These are phyloP conservation scores for Kalanchoe fedtschenkoi DNA, from an alignment of 164 flowering plant species.

Conservation along the genomic window DNA sequence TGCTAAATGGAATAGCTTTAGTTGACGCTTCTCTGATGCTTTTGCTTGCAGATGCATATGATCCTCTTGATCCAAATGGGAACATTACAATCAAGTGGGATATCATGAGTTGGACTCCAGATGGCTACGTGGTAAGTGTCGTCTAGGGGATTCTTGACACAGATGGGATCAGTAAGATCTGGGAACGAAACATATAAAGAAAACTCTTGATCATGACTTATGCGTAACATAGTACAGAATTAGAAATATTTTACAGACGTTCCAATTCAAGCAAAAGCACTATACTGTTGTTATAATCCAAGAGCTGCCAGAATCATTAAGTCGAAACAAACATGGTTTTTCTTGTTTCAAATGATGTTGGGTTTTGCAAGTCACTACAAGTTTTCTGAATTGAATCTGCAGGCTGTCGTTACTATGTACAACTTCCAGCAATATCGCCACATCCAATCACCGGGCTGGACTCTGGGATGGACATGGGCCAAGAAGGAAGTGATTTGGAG, in stretches of 20 bases:
- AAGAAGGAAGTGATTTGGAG: constrained; percentile 40
- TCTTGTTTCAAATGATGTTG: not conserved
- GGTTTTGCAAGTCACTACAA: not conserved
- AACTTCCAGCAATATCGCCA: constrained; percentile 31
- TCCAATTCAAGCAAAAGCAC: too few relatives aligned
- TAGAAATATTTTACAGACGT: not conserved
- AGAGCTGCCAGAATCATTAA: not conserved
- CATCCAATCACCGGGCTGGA: constrained; percentile 33
- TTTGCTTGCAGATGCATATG: constrained; percentile 4
- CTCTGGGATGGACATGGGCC: constrained; percentile 29
- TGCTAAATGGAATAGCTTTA: not conserved
- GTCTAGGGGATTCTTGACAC: not conserved
- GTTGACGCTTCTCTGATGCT: not conserved
- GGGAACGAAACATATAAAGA: too few relatives aligned
- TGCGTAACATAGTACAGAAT: not conserved
- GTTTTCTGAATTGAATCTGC: not conserved
- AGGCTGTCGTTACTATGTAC: constrained; percentile 29
- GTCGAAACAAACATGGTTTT: not conserved
- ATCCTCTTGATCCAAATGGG: constrained; percentile 11
- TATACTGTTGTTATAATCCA: too few relatives aligned
- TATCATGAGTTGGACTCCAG: constrained; percentile 10
- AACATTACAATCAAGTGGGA: constrained; percentile 10
- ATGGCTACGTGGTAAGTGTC: constrained; percentile 7
- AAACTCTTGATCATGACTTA: not conserved
- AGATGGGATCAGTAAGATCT: too few relatives aligned